Conservation (phyloP, 805 yeast genomes). For the Wickerhamiella sergipiensis region DNA sequence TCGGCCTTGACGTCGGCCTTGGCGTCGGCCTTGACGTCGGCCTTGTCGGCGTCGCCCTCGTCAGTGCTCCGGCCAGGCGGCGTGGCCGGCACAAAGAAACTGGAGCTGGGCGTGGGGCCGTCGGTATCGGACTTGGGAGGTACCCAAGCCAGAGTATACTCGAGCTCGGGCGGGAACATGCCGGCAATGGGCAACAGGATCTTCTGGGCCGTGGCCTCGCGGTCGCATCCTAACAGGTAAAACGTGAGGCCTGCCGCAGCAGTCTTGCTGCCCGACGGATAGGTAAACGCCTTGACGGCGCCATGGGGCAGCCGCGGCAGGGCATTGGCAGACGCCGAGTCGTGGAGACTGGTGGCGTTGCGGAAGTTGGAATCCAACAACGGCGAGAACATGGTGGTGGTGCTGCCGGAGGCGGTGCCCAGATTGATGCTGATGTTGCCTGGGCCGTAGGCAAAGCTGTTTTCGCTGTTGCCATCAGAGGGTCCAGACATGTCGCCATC, state of each 20-base stretch:
- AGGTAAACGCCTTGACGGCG: not conserved
- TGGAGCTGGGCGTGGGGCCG: not conserved
- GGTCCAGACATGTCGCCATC: not conserved
- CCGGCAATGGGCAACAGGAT: not conserved
- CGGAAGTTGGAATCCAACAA: not conserved
- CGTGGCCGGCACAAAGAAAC: not conserved
- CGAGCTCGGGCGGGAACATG: not conserved
- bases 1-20: not conserved
- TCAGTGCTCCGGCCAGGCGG: no score
- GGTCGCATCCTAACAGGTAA: not conserved
- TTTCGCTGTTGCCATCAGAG: not conserved
- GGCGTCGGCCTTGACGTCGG: not conserved
- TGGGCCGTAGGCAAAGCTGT: not conserved
- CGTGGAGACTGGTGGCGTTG: not conserved
- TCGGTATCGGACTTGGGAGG: not conserved
- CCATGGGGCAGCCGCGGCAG: not conserved
- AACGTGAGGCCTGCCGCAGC: not conserved
- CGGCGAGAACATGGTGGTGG: not conserved
- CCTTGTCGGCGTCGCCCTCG: no score
- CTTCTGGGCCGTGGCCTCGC: not conserved
- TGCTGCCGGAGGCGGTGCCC: not conserved
- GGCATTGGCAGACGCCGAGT: not conserved
- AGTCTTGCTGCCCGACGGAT: not conserved
- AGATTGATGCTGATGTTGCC: not conserved
- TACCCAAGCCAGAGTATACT: not conserved